Evolutionary conservation across 495 filamentous ascomycete genomes (phyloP), one percentile per base, ranked within the genome.

Genomic region (Trichoderma reesei): DNA sequence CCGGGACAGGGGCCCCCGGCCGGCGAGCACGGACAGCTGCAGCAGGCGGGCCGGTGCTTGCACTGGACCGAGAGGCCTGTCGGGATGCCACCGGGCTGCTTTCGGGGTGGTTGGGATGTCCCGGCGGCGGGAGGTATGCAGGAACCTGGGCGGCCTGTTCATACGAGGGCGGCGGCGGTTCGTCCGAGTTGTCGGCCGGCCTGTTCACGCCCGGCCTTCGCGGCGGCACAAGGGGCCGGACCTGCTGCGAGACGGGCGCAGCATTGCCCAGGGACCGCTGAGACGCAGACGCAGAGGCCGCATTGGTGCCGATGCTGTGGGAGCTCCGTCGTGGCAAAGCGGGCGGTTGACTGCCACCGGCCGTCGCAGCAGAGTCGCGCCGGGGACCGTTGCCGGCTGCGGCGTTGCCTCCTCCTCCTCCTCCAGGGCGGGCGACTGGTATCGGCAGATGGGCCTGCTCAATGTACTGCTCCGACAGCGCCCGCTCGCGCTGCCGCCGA

Each of bases 81-180:
- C 65, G 62, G 18, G 62, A 48, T 26, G 34, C 42, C 8, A 16
- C 56, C 14, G 73, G 72, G 31, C 67, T 78, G 62, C 79, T 79
- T n/a, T 69, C 69, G 42, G 84, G 80, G 69, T 80, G 79, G 36
- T 77, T 79, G 0, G 88, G 83, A 65, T 85, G 82, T 18, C 82
- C 78, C 26, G 74, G 71, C 0, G 88, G 86, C 4, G 87, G 86
- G 11, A 85, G 75, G 66, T 90, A 92, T 6, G 82, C 80, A 7
- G 79, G 81, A 60, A 80, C 79, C 38, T 79, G 83, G 0, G 88
- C 82, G 8, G 89, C 88, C 76, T 92, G 88, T 74, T 94, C 91
- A 71, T 96, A 96, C 14, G 83, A 86, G 6, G 91, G 91, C 11
- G 90, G 90, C 3, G 88, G 82, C 85, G 59, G 61, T 34, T 86